A percentile compares a stretch with the other conserved stretches of the same genome.
phyloP scores from a whole-genome alignment of 2,329 filamentous ascomycete genomes.

The Emmonsiellopsis sp. region DNA sequence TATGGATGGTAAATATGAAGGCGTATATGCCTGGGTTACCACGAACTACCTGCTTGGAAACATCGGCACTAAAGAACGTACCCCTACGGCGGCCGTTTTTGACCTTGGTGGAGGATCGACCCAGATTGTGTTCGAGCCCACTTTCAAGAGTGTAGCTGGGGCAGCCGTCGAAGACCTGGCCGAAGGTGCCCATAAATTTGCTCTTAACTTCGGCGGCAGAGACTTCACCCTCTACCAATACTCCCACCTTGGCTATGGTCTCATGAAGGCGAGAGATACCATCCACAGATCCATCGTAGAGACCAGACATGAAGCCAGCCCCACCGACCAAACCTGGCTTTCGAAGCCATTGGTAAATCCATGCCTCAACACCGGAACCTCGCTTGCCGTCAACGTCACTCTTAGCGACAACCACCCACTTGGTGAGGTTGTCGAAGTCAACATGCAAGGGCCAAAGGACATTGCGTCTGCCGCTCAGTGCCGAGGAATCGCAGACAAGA shows the following conservation, averaged over 20 bases:
- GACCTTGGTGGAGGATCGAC: constrained; percentile 95
- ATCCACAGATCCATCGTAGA: constrained; percentile 70
- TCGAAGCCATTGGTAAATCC: constrained; percentile 66
- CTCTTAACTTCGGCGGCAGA: constrained; percentile 78
- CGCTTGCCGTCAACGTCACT: constrained; percentile 61
- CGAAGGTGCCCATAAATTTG: constrained; percentile 93
- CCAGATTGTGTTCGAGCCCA: constrained; percentile 97
- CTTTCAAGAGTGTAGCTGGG: constrained; percentile 64
- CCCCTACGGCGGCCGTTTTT: constrained; percentile 85
- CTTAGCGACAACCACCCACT: constrained; percentile 58
- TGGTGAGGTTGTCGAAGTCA: constrained; percentile 57
- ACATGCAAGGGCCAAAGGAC: constrained; percentile 74
- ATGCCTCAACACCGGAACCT: constrained; percentile 75
- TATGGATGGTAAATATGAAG: constrained; percentile 96
- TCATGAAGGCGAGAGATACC: constrained; percentile 88
- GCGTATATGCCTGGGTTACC: constrained; percentile 98
- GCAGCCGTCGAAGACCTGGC: constrained; percentile 79
- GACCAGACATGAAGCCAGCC: constrained; percentile 55
- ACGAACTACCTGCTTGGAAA: constrained; percentile 97
- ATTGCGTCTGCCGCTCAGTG: constrained; percentile 69
- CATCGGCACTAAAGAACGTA: constrained; percentile 86
- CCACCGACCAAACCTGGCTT: constrained; percentile 57
- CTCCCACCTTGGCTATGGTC: constrained; percentile 90
- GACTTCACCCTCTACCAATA: constrained; percentile 94
- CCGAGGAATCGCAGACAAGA: constrained; percentile 80